A percentile compares a stretch with the other conserved stretches of the same genome.
Conservation (phyloP, 2,329 filamentous ascomycete species). For the Ophiostoma perfectum region DNA sequence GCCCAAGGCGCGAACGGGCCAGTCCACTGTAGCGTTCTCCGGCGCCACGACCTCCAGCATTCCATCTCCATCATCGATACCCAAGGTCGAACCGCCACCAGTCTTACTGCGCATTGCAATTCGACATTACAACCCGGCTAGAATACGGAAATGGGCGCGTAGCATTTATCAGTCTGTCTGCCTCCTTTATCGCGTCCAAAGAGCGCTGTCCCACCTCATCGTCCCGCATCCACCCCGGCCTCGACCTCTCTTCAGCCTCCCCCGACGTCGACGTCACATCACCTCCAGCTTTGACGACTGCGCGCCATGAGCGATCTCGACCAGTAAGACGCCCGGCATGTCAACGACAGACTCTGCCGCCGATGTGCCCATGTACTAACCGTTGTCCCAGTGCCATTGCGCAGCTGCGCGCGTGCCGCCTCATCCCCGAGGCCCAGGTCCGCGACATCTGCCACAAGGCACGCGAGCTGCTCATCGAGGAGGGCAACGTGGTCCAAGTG, state of each 20-base stretch:
- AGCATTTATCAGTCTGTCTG: neutral
- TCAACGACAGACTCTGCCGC: neutral
- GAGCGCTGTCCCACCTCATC: neutral
- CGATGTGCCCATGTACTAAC: neutral
- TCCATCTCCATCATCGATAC: neutral
- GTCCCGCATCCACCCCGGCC: neutral
- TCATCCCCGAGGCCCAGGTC: conserved; percentile 92
- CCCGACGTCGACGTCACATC: neutral
- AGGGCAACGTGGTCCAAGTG: conserved; percentile 94
- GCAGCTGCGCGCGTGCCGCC: conserved; percentile 89
- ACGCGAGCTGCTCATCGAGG: conserved; percentile 90
- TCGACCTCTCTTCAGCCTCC: neutral
- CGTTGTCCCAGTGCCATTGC: conserved; percentile 63
- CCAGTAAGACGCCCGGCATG: conserved; percentile 37
- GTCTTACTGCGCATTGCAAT: too few species aligned
- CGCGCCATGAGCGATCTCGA: conserved; percentile 85
- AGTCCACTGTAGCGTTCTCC: neutral
- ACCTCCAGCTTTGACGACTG: too few species aligned
- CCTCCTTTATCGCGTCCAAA: neutral
- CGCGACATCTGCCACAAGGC: conserved; percentile 97
- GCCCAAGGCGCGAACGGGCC: neutral
- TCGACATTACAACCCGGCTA: too few species aligned
- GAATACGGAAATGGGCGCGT: neutral
- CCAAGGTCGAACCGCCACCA: too few species aligned
- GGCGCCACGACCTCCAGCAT: conserved; percentile 1